Evolutionary conservation across 2,329 filamentous ascomycete species (phyloP).

Genomic region (Beauveria scarabaeidicola): DNA sequence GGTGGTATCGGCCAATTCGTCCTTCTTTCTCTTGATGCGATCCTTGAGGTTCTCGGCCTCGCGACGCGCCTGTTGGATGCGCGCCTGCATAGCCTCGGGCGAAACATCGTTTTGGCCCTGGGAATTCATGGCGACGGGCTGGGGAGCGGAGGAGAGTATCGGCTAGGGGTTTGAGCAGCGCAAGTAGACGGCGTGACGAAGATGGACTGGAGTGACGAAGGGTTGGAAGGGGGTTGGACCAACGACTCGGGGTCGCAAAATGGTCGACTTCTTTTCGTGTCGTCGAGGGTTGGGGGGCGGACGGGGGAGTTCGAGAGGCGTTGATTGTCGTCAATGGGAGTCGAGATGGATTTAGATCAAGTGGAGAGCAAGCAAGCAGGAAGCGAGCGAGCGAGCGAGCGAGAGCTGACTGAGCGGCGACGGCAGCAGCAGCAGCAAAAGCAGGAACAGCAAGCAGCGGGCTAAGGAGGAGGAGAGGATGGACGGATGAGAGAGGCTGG

Average conservation of each 20-base stretch:
- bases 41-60: slow-evolving; percentile 98
- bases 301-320: slow-evolving; percentile 5
- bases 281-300: slow-evolving; percentile 14
- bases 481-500: slow-evolving; percentile 5
- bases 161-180: slow-evolving; percentile 5
- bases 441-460: neutral
- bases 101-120: slow-evolving; percentile 55
- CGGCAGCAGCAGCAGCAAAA: neutral
- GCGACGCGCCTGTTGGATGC: slow-evolving; percentile 84
- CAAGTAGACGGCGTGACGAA: neutral
- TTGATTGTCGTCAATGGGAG: slow-evolving; percentile 9
- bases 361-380: slow-evolving; percentile 3
- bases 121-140: slow-evolving; percentile 42
- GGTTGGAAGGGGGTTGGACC: slow-evolving; percentile 11
- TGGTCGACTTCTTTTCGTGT: slow-evolving; percentile 8
- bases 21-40: slow-evolving; percentile 99
- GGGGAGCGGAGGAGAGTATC: slow-evolving; percentile 1
- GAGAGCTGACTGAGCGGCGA: neutral
- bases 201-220: slow-evolving; percentile 6
- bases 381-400: neutral
- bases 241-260: neutral
- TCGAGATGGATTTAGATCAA: neutral
- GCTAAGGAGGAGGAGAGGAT: neutral
- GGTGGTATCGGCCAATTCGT: slow-evolving; percentile 95
- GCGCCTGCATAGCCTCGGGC: slow-evolving; percentile 80